Evolutionary conservation across 2,329 filamentous ascomycete species (phyloP).

Genomic region (Exophiala bonariae): DNA sequence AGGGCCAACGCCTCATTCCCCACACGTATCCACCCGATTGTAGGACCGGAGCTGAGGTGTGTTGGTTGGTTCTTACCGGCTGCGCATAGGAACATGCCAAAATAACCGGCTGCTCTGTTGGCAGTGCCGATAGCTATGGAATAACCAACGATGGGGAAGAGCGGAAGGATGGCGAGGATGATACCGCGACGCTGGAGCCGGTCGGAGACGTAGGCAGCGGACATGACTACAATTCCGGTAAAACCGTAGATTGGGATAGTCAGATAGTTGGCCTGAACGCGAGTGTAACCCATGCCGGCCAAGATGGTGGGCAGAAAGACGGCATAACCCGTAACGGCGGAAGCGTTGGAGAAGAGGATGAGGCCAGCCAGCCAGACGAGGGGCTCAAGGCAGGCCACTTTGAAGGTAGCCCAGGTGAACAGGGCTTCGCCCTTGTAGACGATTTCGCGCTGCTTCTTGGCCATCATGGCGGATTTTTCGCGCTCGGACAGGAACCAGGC

Average conservation of each 20-base stretch:
- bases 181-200: not conserved
- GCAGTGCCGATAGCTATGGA: not conserved
- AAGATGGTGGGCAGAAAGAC: conserved; percentile 36
- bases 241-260: conserved; percentile 38
- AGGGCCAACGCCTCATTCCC: not conserved
- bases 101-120: not conserved
- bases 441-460: conserved; percentile 29
- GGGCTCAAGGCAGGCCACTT: conserved; percentile 20
- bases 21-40: not conserved
- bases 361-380: conserved; percentile 6
- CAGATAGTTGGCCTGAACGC: conserved; percentile 33
- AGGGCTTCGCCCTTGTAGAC: conserved; percentile 31
- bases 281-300: conserved; percentile 41
- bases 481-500: conserved; percentile 1
- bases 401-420: conserved; percentile 1
- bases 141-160: not conserved
- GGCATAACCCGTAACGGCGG: not conserved
- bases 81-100: not conserved
- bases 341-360: conserved; percentile 35
- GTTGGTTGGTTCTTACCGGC: conserved; percentile 29
- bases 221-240: conserved; percentile 4
- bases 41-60: not conserved
- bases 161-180: not conserved
- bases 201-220: conserved; percentile 24
- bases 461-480: not conserved